Evolutionary conservation across 257 asterid species (phyloP), one percentile per base, ranked within the genome.

Genomic region (Salvia splendens): DNA sequence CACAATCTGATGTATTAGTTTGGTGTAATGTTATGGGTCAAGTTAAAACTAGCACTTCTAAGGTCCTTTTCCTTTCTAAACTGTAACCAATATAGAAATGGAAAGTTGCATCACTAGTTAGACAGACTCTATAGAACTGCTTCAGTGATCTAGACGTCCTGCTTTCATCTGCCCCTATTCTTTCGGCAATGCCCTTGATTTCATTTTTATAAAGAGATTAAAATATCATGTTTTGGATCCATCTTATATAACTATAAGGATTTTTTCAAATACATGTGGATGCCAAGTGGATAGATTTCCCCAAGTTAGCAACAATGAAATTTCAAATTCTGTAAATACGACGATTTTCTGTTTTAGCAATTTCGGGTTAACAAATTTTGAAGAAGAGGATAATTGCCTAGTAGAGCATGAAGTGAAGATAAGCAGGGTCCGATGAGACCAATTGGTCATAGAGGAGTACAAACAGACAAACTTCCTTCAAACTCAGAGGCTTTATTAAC

Each of bases 21-120:
- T 47, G 52, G 52, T n/a, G 20, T n/a, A 20, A 47, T 47, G 12
- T 47, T 47, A n/a, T n/a, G 52, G 52, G 52, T 47, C 52, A 47
- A 47, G 20, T 17, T 47, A 8, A 47, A n/a, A 47, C 20, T 46
- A 4, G 24, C 51, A 46, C 51, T n/a, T 12, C 8, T 12, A 46
- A 46, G 51, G 8, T 46, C 17, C 16, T 11, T 3, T 45, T 45
- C 5, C 50, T 12, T 12, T 4, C 5, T 45, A 12, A 43, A 12
- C 6, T 20, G 3, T 15, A 12, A 5, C 50, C n/a, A 12, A n/a
- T 4, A 45, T 45, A 45, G 16, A 12, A 12, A 45, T 12, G 16
- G 16, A 11, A 45, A 45, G 14, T 36, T 5, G 0, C 7, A 36
- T 36, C 41, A 45, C 6, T 12, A 12, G 12, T 36, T 4, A 4